Base-by-base conservation (phyloP, 2,329 filamentous ascomycete genomes). In the Magnaporthiopsis incrustans region DNA sequence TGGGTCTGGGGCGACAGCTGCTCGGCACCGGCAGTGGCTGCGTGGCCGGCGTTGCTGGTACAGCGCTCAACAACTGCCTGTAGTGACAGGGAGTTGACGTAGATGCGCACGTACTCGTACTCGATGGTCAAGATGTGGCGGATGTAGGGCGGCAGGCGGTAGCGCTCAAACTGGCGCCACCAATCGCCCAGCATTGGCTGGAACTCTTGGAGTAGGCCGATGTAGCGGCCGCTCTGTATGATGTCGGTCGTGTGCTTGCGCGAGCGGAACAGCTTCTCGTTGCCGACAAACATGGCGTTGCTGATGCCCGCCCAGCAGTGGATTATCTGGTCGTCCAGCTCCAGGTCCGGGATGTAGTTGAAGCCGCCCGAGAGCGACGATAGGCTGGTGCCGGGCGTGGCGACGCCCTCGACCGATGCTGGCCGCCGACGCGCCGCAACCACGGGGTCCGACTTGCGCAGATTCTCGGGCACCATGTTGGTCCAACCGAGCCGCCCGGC, bases 231-330 rank as follows among this genome's bases (percentile, higher is more conserved):
- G 64, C 86, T 92, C 71, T 92, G 89, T 73, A 97, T 96, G 69
- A 98, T 87, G 59, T 92, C 89, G 12, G 91, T 91, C 0, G 95
- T 98, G 73, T 93, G 89, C 67, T 94, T 89, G 65, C 91, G 88
- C 22, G 92, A 96, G 33, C 88, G 85, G 76, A 98, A 99, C 4
- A 99, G 81, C 69, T 89, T 87, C 71, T 96, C 87, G 71, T 98
- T 98, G 63, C 91, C 92, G 69, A 89, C 82, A 70, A 97, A 90
- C 89, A 98, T 97, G 66, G 94, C 87, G 70, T 92, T 90, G 68
- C 92, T 96, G 70, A 99, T 92, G 38, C 92, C 91, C 6, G 93
- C 89, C 95, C 95, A 99, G 74, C 92, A 96, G 75, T 96, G 90
- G 63, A 89, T 88, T 67, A 89, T 87, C 72, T 88, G 85, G 67